phyloP scores from a whole-genome alignment of 768 basidiomycete species.

The Amanita phalloides region DNA sequence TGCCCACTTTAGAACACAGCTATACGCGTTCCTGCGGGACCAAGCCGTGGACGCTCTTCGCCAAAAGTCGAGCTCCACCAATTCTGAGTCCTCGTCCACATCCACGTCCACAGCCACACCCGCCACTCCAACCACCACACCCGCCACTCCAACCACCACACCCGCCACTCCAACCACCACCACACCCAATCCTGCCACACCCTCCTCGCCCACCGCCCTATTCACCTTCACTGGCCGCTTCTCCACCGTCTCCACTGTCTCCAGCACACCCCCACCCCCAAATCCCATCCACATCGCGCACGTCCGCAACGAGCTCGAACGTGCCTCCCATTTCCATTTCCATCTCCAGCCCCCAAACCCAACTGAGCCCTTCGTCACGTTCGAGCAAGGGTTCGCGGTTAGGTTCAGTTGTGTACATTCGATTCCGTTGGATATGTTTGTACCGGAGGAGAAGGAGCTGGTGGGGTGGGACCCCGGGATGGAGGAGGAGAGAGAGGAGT shows the following conservation, averaged over 20 bases:
- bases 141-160: too few relatives aligned
- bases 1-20: too few relatives aligned
- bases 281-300: background rate
- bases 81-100: too few relatives aligned
- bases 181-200: too few relatives aligned
- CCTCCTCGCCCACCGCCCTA: too few relatives aligned
- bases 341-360: background rate
- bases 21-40: too few relatives aligned
- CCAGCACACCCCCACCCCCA: background rate
- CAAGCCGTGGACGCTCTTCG: too few relatives aligned
- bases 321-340: background rate
- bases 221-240: background rate
- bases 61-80: too few relatives aligned
- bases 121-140: too few relatives aligned
- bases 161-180: too few relatives aligned
- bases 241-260: background rate
- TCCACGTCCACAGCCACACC: too few relatives aligned
- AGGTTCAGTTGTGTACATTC: background rate
- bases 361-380: background rate
- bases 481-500: constrained; percentile 3
- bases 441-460: background rate
- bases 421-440: background rate
- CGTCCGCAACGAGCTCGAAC: background rate
- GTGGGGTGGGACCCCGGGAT: constrained; percentile 3
- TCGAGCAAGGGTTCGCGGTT: background rate